Evolutionary conservation across 2,329 filamentous ascomycete species (phyloP).

Genomic region (Domatiomyces globalis): DNA sequence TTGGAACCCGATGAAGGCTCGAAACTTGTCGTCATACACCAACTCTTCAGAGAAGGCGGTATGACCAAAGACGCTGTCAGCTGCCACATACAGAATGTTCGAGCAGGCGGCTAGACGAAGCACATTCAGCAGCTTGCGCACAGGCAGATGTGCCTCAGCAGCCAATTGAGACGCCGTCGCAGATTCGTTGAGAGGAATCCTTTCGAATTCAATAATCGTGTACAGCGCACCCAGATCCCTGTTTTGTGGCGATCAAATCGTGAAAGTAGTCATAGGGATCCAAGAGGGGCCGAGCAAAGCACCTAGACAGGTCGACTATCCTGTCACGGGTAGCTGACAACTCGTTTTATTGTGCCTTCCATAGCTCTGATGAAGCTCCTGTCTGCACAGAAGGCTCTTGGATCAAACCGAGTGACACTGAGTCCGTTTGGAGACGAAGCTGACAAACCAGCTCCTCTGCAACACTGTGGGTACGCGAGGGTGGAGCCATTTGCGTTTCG

Average conservation of each 20-base stretch:
- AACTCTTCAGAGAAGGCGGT: slow-evolving; percentile 11
- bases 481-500: neutral
- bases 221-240: slow-evolving; percentile 15
- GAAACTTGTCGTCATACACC: slow-evolving; percentile 6
- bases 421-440: neutral
- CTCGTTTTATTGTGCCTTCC: slow-evolving; percentile 2
- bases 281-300: slow-evolving; percentile 6
- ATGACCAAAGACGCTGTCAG: slow-evolving; percentile 6
- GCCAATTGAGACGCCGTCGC: slow-evolving; percentile 3
- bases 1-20: slow-evolving; percentile 9
- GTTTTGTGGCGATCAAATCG: slow-evolving; percentile 13
- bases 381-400: slow-evolving; percentile 7
- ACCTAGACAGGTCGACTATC: slow-evolving; percentile 5
- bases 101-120: slow-evolving; percentile 6
- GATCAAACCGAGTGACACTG: neutral
- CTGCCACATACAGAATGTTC: slow-evolving; percentile 5
- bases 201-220: slow-evolving; percentile 9
- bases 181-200: slow-evolving; percentile 8
- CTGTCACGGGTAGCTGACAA: neutral
- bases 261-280: slow-evolving; percentile 13
- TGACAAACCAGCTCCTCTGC: neutral
- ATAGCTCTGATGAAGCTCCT: slow-evolving; percentile 4
- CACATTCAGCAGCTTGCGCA: slow-evolving; percentile 9
- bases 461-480: neutral
- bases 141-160: slow-evolving; percentile 3